phyloP scores from a whole-genome alignment of 23 red algal species.

The Cyanidioschyzon merolae region DNA sequence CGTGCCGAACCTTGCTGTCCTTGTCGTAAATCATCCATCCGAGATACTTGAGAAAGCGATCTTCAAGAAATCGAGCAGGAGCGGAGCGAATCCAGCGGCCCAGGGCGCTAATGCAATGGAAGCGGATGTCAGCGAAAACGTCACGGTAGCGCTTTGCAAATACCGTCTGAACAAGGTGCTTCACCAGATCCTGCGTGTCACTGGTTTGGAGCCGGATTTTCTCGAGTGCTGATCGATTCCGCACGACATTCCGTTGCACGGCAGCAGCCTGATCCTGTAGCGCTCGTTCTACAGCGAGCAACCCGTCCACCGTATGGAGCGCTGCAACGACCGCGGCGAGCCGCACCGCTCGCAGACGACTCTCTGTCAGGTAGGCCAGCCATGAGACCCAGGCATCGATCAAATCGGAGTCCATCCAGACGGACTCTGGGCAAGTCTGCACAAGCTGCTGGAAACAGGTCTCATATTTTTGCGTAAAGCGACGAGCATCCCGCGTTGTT shows the following conservation, averaged over 20 bases:
- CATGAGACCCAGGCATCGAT: slow-evolving; percentile 52
- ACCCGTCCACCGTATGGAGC: slow-evolving; percentile 42
- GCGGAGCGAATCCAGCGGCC: slow-evolving; percentile 47
- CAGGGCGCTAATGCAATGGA: slow-evolving; percentile 35
- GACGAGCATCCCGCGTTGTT: not conserved
- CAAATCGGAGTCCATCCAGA: slow-evolving; percentile 50
- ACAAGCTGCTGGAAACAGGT: slow-evolving; percentile 27
- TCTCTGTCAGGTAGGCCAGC: slow-evolving; percentile 32
- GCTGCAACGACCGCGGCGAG: slow-evolving; percentile 41
- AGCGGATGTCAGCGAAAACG: slow-evolving; percentile 42
- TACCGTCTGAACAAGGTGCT: slow-evolving; percentile 45
- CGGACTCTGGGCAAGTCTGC: slow-evolving; percentile 25
- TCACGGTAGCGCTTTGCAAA: slow-evolving; percentile 67
- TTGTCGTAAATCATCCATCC: slow-evolving; percentile 86
- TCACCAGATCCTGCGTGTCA: slow-evolving; percentile 38
- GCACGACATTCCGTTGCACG: slow-evolving; percentile 27
- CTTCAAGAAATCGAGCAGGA: slow-evolving; percentile 65
- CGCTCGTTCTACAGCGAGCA: slow-evolving; percentile 23
- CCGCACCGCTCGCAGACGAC: slow-evolving; percentile 27
- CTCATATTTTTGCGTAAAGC: slow-evolving; percentile 6
- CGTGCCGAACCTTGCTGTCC: slow-evolving; percentile 40
- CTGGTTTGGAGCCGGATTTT: slow-evolving; percentile 17
- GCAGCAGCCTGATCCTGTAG: slow-evolving; percentile 28
- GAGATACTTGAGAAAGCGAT: slow-evolving; percentile 69
- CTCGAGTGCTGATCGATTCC: slow-evolving; percentile 11